A percentile compares a stretch with the other conserved stretches of the same genome.
Evolutionary conservation across 139 green algal species (phyloP).

Genomic region (Coelastrella sp.): DNA sequence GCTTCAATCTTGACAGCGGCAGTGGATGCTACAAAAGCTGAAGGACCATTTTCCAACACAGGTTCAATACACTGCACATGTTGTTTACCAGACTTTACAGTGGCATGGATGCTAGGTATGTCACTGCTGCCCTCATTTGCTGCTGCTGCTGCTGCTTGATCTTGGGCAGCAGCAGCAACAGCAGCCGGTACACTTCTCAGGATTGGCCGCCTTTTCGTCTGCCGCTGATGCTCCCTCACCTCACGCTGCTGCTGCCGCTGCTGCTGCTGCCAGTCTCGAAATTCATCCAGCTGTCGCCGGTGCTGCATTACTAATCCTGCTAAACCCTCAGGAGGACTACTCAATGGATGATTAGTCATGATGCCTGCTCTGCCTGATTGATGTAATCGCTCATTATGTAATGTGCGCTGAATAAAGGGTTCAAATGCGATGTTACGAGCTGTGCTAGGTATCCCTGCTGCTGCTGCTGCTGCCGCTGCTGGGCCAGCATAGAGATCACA

Average conservation of each 20-base stretch:
- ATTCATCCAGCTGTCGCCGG: not conserved
- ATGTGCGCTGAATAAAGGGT: not conserved
- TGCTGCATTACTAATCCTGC: not conserved
- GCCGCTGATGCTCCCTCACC: not conserved
- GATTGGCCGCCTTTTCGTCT: not conserved
- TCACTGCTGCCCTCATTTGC: not conserved
- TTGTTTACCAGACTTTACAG: too few relatives aligned
- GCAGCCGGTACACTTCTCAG: slow-evolving; percentile 9
- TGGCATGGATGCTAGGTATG: too few relatives aligned
- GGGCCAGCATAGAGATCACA: not conserved
- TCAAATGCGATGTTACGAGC: not conserved
- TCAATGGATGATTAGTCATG: not conserved
- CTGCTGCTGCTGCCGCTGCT: not conserved
- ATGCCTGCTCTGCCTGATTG: not conserved
- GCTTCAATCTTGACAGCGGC: not conserved
- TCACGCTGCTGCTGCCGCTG: not conserved
- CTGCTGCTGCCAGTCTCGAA: not conserved
- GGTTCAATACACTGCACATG: not conserved
- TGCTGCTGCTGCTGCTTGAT: not conserved
- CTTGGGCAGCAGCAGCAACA: slow-evolving; percentile 2
- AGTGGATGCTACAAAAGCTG: not conserved
- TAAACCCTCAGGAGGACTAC: not conserved
- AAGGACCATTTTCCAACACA: not conserved
- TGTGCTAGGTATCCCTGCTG: not conserved
- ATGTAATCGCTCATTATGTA: not conserved